Base-by-base conservation (phyloP, 441 rosid genomes). In the Macaranga tanarius region DNA sequence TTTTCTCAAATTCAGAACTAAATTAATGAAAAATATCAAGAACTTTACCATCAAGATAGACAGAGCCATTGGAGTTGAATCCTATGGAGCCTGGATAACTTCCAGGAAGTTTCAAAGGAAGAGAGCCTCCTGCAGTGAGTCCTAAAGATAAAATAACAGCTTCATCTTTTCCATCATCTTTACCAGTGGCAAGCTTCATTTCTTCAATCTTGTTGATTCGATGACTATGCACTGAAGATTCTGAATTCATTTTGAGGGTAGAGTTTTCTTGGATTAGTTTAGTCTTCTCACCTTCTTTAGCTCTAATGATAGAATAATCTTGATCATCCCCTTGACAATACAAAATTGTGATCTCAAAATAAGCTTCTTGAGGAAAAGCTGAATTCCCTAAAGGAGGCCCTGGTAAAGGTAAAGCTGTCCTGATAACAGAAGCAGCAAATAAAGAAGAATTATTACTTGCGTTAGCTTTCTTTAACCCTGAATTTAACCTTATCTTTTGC, bases 281-380 rank as follows among this genome's bases (percentile, higher is more conserved):
- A 6, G 80, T 78, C 79, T 75, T 88, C 74, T 92, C 99, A 5
- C 92, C 87, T 82, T 92, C 95, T 71, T 73, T 79, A 22, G 7
- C 48, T 66, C 69, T 81, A 45, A 66, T 60, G 20, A 50, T 66
- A 7, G 77, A 73, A 28, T 71, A 13, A n/a, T 72, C 77, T n/a
- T 38, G 55, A 68, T 78, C 75, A n/a, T 62, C 69, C 12, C 77
- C 54, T 45, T 66, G 63, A 22, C 75, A 79, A 66, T 76, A 73
- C 64, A 90, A 23, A 69, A 94, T 60, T n/a, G 93, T 90, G 79
- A 92, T 84, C 85, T 92, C 99, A 73, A 94, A 92, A 80, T 90
- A 94, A 26, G 97, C 97, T 59, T 92, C 99, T 77, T 89, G 99
- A 19, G 99, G 97, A 42, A 94, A 94, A 76, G 92, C 83, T 23